A percentile compares a stretch with the other conserved stretches of the same genome.
These are phyloP conservation scores for Penicillium thymicola DNA, from an alignment of 2,329 filamentous ascomycete genomes.

Conservation along the genomic window DNA sequence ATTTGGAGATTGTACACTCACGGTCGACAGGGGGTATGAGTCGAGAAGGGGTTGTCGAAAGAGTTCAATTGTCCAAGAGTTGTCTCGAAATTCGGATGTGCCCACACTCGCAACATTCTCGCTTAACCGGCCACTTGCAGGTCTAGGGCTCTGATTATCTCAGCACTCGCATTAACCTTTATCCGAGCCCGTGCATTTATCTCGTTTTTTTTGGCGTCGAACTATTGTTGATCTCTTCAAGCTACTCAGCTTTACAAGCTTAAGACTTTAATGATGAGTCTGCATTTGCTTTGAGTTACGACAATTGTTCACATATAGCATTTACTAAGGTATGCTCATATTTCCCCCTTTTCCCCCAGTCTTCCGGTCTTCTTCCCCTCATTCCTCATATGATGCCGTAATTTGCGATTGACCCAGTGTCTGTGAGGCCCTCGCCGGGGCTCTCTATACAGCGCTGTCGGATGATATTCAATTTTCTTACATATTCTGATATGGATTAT, in stretches of 20 bases:
- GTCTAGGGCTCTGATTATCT: slow-evolving; percentile 36
- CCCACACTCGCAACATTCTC: slow-evolving; percentile 37
- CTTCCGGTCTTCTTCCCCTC: slow-evolving; percentile 1
- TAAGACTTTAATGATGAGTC: slow-evolving; percentile 8
- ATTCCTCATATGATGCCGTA: slow-evolving; percentile 74
- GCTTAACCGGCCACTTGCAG: slow-evolving; percentile 40
- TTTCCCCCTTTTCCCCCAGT: neutral
- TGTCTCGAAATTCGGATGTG: slow-evolving; percentile 41
- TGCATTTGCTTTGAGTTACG: neutral
- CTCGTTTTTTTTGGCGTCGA: slow-evolving; percentile 19
- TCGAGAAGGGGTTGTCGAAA: slow-evolving; percentile 36
- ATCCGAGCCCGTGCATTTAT: slow-evolving; percentile 26
- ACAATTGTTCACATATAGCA: neutral
- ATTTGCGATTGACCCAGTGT: slow-evolving; percentile 96
- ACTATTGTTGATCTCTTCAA: slow-evolving; percentile 6
- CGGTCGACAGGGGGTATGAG: slow-evolving; percentile 41
- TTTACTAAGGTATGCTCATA: slow-evolving; percentile 23
- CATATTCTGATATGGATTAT: slow-evolving; percentile 79
- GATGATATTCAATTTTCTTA: slow-evolving; percentile 93
- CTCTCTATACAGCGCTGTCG: slow-evolving; percentile 69
- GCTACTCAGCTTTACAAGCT: slow-evolving; percentile 5
- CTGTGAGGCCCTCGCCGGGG: slow-evolving; percentile 90
- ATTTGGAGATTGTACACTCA: slow-evolving; percentile 30
- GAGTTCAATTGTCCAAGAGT: slow-evolving; percentile 34
- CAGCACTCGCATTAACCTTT: slow-evolving; percentile 14